These are phyloP conservation scores for Petunia axillaris DNA, from an alignment of 257 asterid species.

Conservation along the genomic window DNA sequence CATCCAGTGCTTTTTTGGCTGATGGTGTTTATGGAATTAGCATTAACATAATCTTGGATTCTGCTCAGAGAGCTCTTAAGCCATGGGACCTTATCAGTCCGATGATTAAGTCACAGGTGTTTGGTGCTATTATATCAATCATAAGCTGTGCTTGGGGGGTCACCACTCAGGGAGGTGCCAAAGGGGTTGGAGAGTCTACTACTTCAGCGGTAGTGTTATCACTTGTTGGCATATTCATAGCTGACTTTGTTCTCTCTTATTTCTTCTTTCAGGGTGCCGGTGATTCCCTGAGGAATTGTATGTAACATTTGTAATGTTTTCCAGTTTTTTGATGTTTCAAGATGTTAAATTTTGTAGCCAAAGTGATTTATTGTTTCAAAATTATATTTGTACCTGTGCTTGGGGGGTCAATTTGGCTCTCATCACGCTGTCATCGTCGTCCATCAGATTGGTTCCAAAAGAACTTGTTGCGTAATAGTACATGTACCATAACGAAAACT, in stretches of 20 bases:
- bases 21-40: conserved; percentile 85
- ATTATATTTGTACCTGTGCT: too few species aligned
- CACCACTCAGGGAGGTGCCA: conserved; percentile 93
- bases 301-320: conserved; percentile 41
- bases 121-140: conserved; percentile 81
- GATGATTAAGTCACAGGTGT: conserved; percentile 81
- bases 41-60: conserved; percentile 84
- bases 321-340: conserved; percentile 15
- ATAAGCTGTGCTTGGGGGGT: conserved; percentile 99
- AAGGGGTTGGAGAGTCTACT: conserved; percentile 97
- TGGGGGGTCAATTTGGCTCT: neutral
- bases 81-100: conserved; percentile 93
- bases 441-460: neutral
- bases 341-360: neutral
- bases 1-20: conserved; percentile 81
- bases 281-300: conserved; percentile 71
- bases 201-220: conserved; percentile 94
- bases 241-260: conserved; percentile 88
- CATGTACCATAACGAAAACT: neutral
- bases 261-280: conserved; percentile 97
- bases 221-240: conserved; percentile 84
- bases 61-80: conserved; percentile 80
- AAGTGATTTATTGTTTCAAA: neutral
- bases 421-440: neutral
- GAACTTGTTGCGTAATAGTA: neutral